A percentile compares a stretch with the other conserved stretches of the same genome.
Conservation (phyloP, 2,329 filamentous ascomycete genomes). For the Cordyceps farinosa region DNA sequence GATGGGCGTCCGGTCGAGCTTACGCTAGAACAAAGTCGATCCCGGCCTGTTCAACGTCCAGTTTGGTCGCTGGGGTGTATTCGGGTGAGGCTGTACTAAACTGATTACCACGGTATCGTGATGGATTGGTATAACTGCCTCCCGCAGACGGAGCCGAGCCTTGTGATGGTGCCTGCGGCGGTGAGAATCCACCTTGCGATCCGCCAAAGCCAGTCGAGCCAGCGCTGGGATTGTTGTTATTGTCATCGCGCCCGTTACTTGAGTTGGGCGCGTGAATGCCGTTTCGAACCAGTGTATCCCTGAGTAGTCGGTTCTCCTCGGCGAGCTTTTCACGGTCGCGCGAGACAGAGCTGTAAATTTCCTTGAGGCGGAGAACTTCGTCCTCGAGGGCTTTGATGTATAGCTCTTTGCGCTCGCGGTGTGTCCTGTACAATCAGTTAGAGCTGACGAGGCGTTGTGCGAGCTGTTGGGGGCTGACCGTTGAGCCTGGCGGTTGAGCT, state of each 20-base stretch:
- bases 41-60: constrained; percentile 77
- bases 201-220: constrained; percentile 32
- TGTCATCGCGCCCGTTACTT: constrained; percentile 36
- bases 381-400: constrained; percentile 94
- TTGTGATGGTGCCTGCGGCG: constrained; percentile 41
- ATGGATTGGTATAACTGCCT: constrained; percentile 5
- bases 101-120: constrained; percentile 27
- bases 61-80: constrained; percentile 31
- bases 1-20: background rate
- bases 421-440: constrained; percentile 59
- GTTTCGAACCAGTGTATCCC: constrained; percentile 50
- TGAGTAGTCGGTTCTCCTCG: constrained; percentile 77
- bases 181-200: constrained; percentile 39
- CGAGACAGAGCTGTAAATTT: constrained; percentile 70
- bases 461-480: constrained; percentile 54
- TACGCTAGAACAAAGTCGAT: constrained; percentile 93
- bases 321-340: constrained; percentile 72
- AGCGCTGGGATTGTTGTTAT: constrained; percentile 43
- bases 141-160: constrained; percentile 39
- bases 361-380: constrained; percentile 83
- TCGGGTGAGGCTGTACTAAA: constrained; percentile 28
- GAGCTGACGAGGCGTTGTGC: background rate
- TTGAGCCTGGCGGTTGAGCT: constrained; percentile 92
- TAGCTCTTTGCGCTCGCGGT: constrained; percentile 92
- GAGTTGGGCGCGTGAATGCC: constrained; percentile 39